phyloP scores from a whole-genome alignment of 805 yeast species.

The Hanseniaspora valbyensis region DNA sequence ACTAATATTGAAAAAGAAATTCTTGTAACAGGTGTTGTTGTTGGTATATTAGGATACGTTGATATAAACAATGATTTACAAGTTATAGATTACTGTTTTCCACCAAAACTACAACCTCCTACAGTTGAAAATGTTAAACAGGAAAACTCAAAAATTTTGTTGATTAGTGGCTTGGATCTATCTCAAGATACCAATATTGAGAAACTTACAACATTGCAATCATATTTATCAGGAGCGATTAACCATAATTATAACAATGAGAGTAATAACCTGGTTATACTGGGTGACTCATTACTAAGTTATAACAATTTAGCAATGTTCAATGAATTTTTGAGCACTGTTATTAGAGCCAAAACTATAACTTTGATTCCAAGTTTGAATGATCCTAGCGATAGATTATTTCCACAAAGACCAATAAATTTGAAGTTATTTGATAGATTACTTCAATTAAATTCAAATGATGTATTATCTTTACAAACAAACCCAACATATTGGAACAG shows the following conservation, averaged over 20 bases:
- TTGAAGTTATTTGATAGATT: constrained; percentile 50
- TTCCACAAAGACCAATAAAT: constrained; percentile 91
- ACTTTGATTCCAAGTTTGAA: constrained; percentile 71
- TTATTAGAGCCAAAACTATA: constrained; percentile 53
- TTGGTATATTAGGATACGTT: constrained; percentile 81
- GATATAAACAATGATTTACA: constrained; percentile 72
- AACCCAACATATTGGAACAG: constrained; percentile 70
- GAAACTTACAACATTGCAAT: constrained; percentile 48
- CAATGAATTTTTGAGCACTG: constrained; percentile 47
- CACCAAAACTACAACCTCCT: constrained; percentile 48
- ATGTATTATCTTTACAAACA: constrained; percentile 35
- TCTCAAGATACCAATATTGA: constrained; percentile 36
- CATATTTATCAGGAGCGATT: constrained; percentile 63
- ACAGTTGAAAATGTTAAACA: constrained; percentile 21
- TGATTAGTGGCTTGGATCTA: constrained; percentile 67
- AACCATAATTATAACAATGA: no score
- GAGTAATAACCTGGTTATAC: constrained; percentile 31
- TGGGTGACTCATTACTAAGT: constrained; percentile 25
- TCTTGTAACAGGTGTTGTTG: constrained; percentile 79
- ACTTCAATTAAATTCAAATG: constrained; percentile 32
- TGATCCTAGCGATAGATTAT: constrained; percentile 74
- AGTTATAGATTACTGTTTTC: constrained; percentile 68
- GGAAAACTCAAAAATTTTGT: constrained; percentile 43
- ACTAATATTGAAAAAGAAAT: constrained; percentile 43
- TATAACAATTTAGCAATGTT: constrained; percentile 49